Percentiles rank a stretch among this genome's conserved stretches.
Conservation (phyloP, 495 filamentous ascomycete genomes). For the Penicillium fimorum region DNA sequence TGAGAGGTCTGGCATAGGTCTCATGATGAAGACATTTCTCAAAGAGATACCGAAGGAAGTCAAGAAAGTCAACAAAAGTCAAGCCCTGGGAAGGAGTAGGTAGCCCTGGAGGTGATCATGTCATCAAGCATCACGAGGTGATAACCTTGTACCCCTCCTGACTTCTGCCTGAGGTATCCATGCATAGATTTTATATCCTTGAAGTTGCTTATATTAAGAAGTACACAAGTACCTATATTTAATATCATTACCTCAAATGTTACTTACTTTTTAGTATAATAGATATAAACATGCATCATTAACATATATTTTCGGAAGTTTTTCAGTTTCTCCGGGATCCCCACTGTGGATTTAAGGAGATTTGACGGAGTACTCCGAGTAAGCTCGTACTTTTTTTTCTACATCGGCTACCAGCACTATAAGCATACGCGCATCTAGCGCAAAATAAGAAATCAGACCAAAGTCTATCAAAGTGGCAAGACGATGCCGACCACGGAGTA, state of each 20-base stretch:
- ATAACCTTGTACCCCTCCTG: conserved; percentile 4
- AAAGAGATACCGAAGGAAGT: no score
- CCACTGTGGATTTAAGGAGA: background rate
- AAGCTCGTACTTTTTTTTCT: background rate
- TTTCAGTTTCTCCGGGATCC: background rate
- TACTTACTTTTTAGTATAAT: background rate
- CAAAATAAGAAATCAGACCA: background rate
- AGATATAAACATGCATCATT: background rate
- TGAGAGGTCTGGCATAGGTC: conserved; percentile 38
- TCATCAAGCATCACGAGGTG: conserved; percentile 12
- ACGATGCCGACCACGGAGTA: background rate
- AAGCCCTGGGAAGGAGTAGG: background rate
- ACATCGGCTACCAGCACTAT: background rate
- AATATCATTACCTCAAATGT: no score
- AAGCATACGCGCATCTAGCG: background rate
- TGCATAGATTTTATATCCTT: background rate
- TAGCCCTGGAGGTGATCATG: background rate
- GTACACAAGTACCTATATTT: background rate
- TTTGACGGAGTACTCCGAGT: background rate
- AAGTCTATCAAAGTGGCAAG: conserved; percentile 2
- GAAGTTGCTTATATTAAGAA: background rate
- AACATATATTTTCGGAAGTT: background rate
- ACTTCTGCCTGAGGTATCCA: conserved; percentile 4
- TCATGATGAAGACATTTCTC: conserved; percentile 29
- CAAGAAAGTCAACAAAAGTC: background rate